phyloP scores from a whole-genome alignment of 495 filamentous ascomycete species.

The Diplogelasinospora grovesii region DNA sequence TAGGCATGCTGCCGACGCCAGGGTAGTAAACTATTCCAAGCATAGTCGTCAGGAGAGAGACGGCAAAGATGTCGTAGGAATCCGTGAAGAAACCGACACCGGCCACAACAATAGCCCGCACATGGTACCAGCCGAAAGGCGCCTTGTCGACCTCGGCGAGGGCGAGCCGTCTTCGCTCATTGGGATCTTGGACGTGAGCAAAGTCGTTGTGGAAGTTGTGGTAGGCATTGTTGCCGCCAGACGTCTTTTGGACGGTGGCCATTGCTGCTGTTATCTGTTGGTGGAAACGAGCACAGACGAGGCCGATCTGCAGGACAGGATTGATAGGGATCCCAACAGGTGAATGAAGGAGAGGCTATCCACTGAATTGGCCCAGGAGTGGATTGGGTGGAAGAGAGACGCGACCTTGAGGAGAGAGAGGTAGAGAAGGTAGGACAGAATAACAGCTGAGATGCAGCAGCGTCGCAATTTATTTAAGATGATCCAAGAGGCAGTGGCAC shows the following conservation, averaged over 20 bases:
- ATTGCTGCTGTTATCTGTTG: conserved; percentile 11
- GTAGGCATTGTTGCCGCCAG: conserved; percentile 60
- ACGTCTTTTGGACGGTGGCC: conserved; percentile 34
- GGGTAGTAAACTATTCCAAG: conserved; percentile 68
- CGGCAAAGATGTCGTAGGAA: conserved; percentile 68
- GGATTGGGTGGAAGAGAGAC: no score
- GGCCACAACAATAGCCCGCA: conserved; percentile 62
- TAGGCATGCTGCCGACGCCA: conserved; percentile 48
- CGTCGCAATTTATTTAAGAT: no score
- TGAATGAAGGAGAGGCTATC: background rate
- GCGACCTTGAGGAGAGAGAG: no score
- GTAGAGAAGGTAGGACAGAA: no score
- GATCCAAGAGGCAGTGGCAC: no score
- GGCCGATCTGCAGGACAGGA: no score
- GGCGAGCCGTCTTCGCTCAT: conserved; percentile 62
- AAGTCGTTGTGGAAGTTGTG: conserved; percentile 62
- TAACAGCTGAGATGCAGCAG: no score
- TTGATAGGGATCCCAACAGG: no score
- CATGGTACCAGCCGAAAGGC: conserved; percentile 71
- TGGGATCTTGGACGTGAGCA: conserved; percentile 60
- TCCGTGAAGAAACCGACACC: conserved; percentile 77
- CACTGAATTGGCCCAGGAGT: no score
- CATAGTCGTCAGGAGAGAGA: conserved; percentile 60
- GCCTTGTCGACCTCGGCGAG: conserved; percentile 70
- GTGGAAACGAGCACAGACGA: no score